These are phyloP conservation scores for Stagonosporopsis cucurbitacearum DNA, from an alignment of 2,329 filamentous ascomycete species.

Conservation along the genomic window DNA sequence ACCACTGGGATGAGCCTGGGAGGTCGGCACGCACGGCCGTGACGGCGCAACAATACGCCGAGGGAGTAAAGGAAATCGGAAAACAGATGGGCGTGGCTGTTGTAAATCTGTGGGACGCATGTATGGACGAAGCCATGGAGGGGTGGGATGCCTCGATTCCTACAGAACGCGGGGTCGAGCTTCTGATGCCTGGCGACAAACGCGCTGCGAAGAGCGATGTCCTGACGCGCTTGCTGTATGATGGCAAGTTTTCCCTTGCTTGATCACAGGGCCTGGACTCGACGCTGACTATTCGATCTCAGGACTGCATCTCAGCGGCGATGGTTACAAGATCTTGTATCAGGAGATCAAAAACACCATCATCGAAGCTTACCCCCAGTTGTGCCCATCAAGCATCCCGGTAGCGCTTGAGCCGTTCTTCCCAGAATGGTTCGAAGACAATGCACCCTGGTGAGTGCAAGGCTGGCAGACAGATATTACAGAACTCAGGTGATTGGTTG, in stretches of 20 bases:
- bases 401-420: conserved; percentile 21
- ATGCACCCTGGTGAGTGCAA: conserved; percentile 3
- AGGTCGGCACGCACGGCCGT: conserved; percentile 20
- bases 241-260: conserved; percentile 7
- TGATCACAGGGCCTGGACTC: neutral
- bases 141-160: conserved; percentile 2
- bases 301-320: conserved; percentile 13
- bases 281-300: neutral
- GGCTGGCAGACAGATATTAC: neutral
- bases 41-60: conserved; percentile 9
- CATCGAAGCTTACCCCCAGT: conserved; percentile 6
- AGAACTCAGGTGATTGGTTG: neutral
- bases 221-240: conserved; percentile 9
- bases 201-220: conserved; percentile 4
- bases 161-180: conserved; percentile 7
- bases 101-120: conserved; percentile 15
- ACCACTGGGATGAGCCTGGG: conserved; percentile 16
- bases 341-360: conserved; percentile 12
- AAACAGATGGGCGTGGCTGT: conserved; percentile 1
- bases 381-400: conserved; percentile 8
- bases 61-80: conserved; percentile 6
- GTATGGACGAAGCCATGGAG: conserved; percentile 12
- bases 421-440: conserved; percentile 13
- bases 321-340: conserved; percentile 12
- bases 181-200: conserved; percentile 12